A percentile compares a stretch with the other conserved stretches of the same genome.
phyloP scores from a whole-genome alignment of 2,329 filamentous ascomycete genomes.

The Arthrobotrys pseudoclavata region DNA sequence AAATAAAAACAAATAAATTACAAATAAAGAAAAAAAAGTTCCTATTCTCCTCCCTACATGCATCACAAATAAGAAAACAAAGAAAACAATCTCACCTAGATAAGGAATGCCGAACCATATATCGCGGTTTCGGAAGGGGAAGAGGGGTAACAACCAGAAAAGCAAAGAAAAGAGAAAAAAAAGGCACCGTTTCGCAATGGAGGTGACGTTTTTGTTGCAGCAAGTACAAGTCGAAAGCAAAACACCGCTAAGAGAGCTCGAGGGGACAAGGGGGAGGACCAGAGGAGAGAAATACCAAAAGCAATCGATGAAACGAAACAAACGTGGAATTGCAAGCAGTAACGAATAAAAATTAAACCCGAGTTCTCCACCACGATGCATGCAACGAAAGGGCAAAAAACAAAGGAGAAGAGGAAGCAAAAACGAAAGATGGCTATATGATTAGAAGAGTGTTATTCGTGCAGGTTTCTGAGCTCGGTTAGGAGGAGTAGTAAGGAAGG shows the following conservation, averaged over 20 bases:
- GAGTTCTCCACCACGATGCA: slow-evolving; percentile 33
- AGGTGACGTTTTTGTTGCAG: slow-evolving; percentile 32
- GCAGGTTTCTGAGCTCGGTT: background rate
- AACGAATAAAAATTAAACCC: slow-evolving; percentile 30
- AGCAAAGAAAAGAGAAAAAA: slow-evolving; percentile 19
- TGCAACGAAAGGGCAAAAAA: slow-evolving; percentile 18
- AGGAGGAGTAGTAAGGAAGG: background rate
- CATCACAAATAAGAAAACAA: slow-evolving; percentile 48
- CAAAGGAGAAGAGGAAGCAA: background rate
- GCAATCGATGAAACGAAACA: slow-evolving; percentile 28
- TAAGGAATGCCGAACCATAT: slow-evolving; percentile 33
- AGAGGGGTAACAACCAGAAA: slow-evolving; percentile 21
- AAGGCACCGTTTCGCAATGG: slow-evolving; percentile 35
- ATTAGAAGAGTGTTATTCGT: slow-evolving; percentile 19
- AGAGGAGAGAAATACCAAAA: slow-evolving; percentile 11
- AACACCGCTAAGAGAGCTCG: slow-evolving; percentile 36
- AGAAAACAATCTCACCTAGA: slow-evolving; percentile 42
- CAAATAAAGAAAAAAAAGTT: slow-evolving; percentile 49
- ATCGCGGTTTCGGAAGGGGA: slow-evolving; percentile 43
- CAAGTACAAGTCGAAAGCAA: slow-evolving; percentile 37
- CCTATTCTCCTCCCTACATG: slow-evolving; percentile 42
- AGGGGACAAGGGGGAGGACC: slow-evolving; percentile 2
- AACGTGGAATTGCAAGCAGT: slow-evolving; percentile 28
- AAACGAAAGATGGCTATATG: slow-evolving; percentile 15
- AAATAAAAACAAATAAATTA: slow-evolving; percentile 29